A percentile compares a stretch with the other conserved stretches of the same genome.
phyloP scores from a whole-genome alignment of 2,329 filamentous ascomycete genomes.

The Exophiala alcalophila region DNA sequence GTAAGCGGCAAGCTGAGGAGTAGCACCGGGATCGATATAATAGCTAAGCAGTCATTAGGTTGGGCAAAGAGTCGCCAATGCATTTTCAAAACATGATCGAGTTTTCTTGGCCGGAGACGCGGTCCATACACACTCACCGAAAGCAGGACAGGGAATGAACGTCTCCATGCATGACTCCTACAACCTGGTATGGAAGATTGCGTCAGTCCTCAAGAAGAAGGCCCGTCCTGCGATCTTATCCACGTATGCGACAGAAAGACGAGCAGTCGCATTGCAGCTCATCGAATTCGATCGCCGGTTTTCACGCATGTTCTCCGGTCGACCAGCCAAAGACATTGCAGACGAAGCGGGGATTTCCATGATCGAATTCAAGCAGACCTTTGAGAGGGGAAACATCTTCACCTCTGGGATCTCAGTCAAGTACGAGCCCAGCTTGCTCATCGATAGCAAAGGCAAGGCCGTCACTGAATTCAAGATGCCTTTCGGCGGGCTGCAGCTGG shows the following conservation, averaged over 20 bases:
- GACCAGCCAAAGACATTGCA: constrained; percentile 58
- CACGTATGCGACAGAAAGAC: constrained; percentile 55
- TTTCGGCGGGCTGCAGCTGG: constrained; percentile 10
- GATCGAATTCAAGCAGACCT: constrained; percentile 61
- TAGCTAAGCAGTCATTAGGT: too few species aligned
- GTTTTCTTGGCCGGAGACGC: constrained; percentile 71
- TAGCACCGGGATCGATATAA: background rate
- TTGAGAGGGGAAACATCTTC: constrained; percentile 60
- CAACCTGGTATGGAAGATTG: constrained; percentile 59
- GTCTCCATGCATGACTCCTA: constrained; percentile 66
- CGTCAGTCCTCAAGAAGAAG: constrained; percentile 46
- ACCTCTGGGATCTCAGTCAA: constrained; percentile 57
- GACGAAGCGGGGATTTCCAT: constrained; percentile 61
- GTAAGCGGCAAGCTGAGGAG: background rate
- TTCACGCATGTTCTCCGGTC: constrained; percentile 55
- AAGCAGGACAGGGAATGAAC: constrained; percentile 69
- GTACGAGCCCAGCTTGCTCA: constrained; percentile 50
- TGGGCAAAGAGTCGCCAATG: constrained; percentile 56
- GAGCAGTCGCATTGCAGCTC: constrained; percentile 61
- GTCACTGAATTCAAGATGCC: constrained; percentile 33
- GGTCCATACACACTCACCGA: constrained; percentile 48
- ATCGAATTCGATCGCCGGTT: constrained; percentile 62
- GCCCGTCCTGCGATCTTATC: constrained; percentile 44
- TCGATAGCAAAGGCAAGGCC: constrained; percentile 18
- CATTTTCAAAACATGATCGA: constrained; percentile 55